A percentile compares a stretch with the other conserved stretches of the same genome.
Conservation (phyloP, 2,329 filamentous ascomycete genomes). For the Rhinocladiella mackenziei region DNA sequence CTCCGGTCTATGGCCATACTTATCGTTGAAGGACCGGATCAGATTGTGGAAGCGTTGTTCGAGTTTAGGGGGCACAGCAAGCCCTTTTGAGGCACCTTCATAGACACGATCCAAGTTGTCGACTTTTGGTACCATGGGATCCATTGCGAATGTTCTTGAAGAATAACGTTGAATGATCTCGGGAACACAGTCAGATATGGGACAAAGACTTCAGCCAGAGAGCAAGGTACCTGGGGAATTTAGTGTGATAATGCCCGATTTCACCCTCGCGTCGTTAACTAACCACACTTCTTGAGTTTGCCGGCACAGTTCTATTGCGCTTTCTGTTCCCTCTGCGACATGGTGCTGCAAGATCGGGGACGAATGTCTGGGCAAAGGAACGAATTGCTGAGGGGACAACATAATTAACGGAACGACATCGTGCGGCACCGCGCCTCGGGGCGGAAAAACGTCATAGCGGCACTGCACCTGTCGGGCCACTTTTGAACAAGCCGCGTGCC, state of each 20-base stretch:
- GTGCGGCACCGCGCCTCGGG: neutral
- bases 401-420: neutral
- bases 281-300: neutral
- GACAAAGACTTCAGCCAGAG: too few species aligned
- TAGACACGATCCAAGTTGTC: constrained; percentile 28
- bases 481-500: too few species aligned
- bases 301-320: too few species aligned
- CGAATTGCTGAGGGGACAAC: neutral
- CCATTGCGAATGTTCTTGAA: constrained; percentile 13
- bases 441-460: constrained; percentile 19
- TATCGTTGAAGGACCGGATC: constrained; percentile 64
- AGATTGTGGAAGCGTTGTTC: constrained; percentile 71
- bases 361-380: too few species aligned
- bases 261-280: too few species aligned
- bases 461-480: too few species aligned
- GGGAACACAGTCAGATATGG: too few species aligned
- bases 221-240: too few species aligned
- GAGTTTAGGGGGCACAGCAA: constrained; percentile 67
- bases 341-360: too few species aligned
- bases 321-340: too few species aligned
- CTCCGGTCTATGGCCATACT: constrained; percentile 66
- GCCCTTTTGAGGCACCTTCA: constrained; percentile 51
- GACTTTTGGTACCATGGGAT: constrained; percentile 23
- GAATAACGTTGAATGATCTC: neutral
- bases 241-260: too few species aligned